These are phyloP conservation scores for Diplotaxis tenuifolia DNA, from an alignment of 345 rosid species.

Conservation along the genomic window DNA sequence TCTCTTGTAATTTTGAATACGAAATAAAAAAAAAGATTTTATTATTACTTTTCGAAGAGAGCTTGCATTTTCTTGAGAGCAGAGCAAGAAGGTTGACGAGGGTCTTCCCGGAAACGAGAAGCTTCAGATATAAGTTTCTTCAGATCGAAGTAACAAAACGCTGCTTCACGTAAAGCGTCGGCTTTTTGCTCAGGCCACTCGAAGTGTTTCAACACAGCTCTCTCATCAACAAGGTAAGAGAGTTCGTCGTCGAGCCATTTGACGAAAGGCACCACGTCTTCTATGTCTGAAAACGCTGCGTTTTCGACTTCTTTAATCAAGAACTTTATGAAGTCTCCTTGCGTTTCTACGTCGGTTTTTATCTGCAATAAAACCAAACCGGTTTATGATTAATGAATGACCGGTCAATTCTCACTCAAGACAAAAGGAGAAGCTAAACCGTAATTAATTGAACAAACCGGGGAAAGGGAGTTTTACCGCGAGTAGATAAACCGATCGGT, in stretches of 20 bases:
- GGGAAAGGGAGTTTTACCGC: constrained; percentile 53
- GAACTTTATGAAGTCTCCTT: constrained; percentile 88
- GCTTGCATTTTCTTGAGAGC: constrained; percentile 95
- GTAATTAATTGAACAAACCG: not conserved
- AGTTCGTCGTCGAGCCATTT: constrained; percentile 98
- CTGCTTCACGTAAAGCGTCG: constrained; percentile 87
- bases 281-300: constrained; percentile 72
- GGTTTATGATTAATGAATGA: not conserved
- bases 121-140: constrained; percentile 84
- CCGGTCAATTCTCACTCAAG: constrained; percentile 32
- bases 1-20: not conserved
- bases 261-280: constrained; percentile 93
- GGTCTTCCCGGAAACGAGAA: constrained; percentile 60
- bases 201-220: constrained; percentile 89
- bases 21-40: not conserved
- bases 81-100: constrained; percentile 61
- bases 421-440: constrained; percentile 21
- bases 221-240: constrained; percentile 87
- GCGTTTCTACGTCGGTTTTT: constrained; percentile 91
- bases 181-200: constrained; percentile 96
- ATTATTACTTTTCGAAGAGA: constrained; percentile 72
- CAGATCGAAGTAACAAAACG: constrained; percentile 84
- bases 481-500: constrained; percentile 81
- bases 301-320: constrained; percentile 84
- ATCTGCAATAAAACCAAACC: constrained; percentile 63